These are phyloP conservation scores for Clarireedia hainanense DNA, from an alignment of 2,329 filamentous ascomycete species.

Conservation along the genomic window DNA sequence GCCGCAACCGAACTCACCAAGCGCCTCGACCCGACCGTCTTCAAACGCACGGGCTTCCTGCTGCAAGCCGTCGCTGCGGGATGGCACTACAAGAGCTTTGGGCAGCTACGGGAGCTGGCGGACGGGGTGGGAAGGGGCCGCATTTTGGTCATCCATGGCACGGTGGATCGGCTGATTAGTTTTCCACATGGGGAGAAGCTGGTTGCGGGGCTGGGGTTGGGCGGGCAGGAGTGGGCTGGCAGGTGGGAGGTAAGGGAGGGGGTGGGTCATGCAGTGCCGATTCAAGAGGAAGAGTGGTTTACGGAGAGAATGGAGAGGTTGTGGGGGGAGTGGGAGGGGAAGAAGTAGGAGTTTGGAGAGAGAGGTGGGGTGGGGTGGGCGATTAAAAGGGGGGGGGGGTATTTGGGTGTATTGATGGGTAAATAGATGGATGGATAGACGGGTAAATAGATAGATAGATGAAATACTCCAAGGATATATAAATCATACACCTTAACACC, in stretches of 20 bases:
- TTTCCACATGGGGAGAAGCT: constrained; percentile 62
- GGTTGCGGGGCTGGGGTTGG: constrained; percentile 54
- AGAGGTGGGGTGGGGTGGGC: neutral
- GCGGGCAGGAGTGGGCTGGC: constrained; percentile 38
- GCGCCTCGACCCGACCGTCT: constrained; percentile 50
- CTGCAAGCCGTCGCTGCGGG: constrained; percentile 71
- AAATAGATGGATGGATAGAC: too few relatives aligned
- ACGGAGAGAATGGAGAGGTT: constrained; percentile 36
- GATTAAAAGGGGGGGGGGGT: neutral
- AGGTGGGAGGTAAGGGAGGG: constrained; percentile 57
- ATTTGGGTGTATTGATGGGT: neutral
- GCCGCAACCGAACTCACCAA: constrained; percentile 73
- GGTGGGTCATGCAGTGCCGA: constrained; percentile 66
- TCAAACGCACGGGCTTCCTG: constrained; percentile 61
- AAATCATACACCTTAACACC: neutral
- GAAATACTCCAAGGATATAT: neutral
- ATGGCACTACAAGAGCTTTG: constrained; percentile 67
- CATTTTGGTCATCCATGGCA: constrained; percentile 52
- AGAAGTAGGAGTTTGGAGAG: neutral
- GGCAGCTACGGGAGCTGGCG: constrained; percentile 57
- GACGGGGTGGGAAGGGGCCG: constrained; percentile 63
- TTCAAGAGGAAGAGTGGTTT: constrained; percentile 65
- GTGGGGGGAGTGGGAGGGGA: neutral
- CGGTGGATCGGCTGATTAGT: constrained; percentile 69
- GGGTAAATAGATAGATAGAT: too few relatives aligned